These are phyloP conservation scores for Erodium trifolium DNA, from an alignment of 441 rosid genomes.

Conservation along the genomic window DNA sequence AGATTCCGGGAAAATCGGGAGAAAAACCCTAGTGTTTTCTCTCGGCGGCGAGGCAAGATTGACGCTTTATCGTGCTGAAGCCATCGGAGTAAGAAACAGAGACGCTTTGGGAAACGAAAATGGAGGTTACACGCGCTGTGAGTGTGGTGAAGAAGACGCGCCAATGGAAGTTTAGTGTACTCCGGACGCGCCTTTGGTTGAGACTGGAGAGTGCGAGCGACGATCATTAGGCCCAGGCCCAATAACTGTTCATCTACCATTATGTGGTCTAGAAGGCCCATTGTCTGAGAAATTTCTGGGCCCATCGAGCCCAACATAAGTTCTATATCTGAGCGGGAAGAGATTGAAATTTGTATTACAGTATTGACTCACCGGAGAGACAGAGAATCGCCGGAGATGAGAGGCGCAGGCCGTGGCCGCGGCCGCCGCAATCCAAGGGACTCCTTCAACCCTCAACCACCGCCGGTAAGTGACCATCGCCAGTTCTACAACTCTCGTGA, in stretches of 20 bases:
- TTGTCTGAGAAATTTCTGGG: too few relatives aligned
- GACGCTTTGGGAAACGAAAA: neutral
- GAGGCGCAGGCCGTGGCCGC: constrained; percentile 35
- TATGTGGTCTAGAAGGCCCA: too few relatives aligned
- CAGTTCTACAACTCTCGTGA: constrained; percentile 42
- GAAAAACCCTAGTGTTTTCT: neutral
- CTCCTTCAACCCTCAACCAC: constrained; percentile 29
- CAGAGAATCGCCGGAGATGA: constrained; percentile 21
- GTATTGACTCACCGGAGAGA: neutral
- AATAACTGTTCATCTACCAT: too few relatives aligned
- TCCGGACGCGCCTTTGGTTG: too few relatives aligned
- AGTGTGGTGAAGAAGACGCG: neutral
- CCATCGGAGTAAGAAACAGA: neutral
- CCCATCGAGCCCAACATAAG: too few relatives aligned
- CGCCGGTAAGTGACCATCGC: constrained; percentile 38
- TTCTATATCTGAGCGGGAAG: neutral
- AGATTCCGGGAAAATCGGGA: neutral
- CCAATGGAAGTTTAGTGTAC: neutral
- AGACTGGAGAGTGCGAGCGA: too few relatives aligned
- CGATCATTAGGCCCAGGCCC: too few relatives aligned
- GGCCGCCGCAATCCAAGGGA: constrained; percentile 39
- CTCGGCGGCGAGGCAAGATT: neutral
- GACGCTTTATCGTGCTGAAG: neutral
- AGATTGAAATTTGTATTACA: too few relatives aligned
- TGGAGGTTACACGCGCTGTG: neutral